These are phyloP conservation scores for Populus nigra DNA, from an alignment of 345 rosid genomes.

Conservation along the genomic window DNA sequence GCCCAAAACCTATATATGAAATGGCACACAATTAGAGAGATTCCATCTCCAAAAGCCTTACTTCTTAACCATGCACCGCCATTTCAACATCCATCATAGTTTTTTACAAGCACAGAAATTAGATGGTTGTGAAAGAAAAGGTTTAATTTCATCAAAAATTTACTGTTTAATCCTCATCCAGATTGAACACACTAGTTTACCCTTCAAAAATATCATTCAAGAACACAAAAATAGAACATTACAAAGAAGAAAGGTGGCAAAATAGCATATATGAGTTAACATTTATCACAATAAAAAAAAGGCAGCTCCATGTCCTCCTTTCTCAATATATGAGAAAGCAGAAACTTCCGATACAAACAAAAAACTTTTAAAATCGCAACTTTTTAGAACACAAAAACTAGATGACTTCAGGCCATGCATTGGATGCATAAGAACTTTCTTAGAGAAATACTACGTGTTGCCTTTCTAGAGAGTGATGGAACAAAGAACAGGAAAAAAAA, in stretches of 20 bases:
- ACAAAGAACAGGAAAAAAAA: background rate
- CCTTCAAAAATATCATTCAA: background rate
- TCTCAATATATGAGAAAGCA: background rate
- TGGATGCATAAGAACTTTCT: background rate
- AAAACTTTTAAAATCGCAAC: background rate
- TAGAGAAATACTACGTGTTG: background rate
- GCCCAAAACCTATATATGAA: conserved; percentile 51
- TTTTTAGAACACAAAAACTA: background rate
- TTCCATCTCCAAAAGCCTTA: conserved; percentile 7
- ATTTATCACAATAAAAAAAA: background rate
- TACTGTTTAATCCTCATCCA: background rate
- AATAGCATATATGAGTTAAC: background rate
- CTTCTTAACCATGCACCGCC: background rate
- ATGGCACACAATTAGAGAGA: conserved; percentile 12
- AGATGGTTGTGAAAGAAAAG: background rate
- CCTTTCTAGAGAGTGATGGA: background rate
- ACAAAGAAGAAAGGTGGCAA: background rate
- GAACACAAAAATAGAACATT: background rate
- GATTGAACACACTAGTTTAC: background rate
- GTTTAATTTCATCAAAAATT: background rate
- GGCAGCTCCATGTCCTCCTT: background rate
- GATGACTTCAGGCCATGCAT: background rate
- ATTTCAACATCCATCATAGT: conserved; percentile 5
- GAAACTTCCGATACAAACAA: no score
- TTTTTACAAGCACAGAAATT: background rate